Conservation (phyloP, 179 eudicot genomes). For the Patellifolia procumbens region DNA sequence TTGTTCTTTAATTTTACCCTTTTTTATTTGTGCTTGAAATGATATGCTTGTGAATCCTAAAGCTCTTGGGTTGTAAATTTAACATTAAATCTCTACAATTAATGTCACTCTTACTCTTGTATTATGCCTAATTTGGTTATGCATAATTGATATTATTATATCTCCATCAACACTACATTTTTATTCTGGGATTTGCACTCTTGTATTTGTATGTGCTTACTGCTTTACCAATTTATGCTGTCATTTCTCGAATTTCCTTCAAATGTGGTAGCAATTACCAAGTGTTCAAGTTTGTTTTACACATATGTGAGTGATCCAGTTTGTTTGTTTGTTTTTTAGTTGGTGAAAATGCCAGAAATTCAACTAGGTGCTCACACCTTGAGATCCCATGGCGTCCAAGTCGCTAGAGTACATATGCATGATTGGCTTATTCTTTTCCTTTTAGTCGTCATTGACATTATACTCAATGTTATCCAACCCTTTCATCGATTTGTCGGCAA, state of each 20-base stretch:
- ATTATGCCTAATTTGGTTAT: background rate
- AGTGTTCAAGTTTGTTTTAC: background rate
- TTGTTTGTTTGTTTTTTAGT: slow-evolving; percentile 31
- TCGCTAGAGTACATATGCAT: slow-evolving; percentile 78
- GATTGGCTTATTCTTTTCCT: slow-evolving; percentile 90
- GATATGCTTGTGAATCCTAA: no score
- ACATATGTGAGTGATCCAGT: slow-evolving; percentile 19
- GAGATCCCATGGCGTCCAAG: slow-evolving; percentile 79
- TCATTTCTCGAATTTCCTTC: background rate
- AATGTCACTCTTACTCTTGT: background rate
- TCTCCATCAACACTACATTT: background rate
- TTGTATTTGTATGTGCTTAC: background rate
- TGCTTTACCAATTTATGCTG: background rate
- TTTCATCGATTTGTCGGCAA: slow-evolving; percentile 91
- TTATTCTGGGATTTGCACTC: background rate
- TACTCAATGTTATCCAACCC: slow-evolving; percentile 82
- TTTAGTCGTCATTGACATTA: slow-evolving; percentile 64
- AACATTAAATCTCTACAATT: no score
- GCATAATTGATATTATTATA: background rate
- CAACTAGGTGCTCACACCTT: slow-evolving; percentile 78
- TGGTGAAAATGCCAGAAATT: slow-evolving; percentile 57
- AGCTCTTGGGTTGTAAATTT: no score
- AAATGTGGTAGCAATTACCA: background rate
- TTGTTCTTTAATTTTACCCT: no score
- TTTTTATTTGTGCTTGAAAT: no score